These are phyloP conservation scores for Cladophialophora carrionii DNA, from an alignment of 2,329 filamentous ascomycete species.

Conservation along the genomic window DNA sequence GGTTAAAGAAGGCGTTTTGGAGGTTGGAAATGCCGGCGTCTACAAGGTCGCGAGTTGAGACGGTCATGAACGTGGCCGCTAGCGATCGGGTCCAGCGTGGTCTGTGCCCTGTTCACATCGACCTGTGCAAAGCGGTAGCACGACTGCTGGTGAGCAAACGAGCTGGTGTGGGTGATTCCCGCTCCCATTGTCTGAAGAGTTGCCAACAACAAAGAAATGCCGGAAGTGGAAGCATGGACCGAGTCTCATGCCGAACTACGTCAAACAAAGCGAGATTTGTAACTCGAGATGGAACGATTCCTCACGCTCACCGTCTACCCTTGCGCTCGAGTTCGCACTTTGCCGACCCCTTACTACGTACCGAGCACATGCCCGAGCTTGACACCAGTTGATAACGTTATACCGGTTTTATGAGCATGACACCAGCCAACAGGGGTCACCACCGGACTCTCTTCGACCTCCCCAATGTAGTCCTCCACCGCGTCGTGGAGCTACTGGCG, in stretches of 20 bases:
- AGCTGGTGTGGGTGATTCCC: neutral
- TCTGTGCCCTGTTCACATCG: neutral
- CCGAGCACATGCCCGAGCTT: neutral
- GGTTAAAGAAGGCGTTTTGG: slow-evolving; percentile 71
- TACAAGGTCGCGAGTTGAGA: slow-evolving; percentile 50
- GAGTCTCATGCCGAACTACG: neutral
- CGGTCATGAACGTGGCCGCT: neutral
- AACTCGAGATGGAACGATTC: neutral
- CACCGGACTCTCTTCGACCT: neutral
- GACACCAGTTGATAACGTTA: neutral
- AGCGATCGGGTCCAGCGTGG: neutral
- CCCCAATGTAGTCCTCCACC: neutral
- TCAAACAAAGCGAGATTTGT: neutral
- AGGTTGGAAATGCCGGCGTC: slow-evolving; percentile 67
- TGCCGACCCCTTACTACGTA: neutral
- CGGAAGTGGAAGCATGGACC: neutral
- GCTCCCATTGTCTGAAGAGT: neutral
- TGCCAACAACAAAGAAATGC: neutral
- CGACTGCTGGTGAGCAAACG: neutral
- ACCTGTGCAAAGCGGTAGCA: neutral
- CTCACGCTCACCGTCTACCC: neutral
- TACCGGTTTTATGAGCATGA: neutral
- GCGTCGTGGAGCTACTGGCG: neutral
- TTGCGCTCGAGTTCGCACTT: neutral
- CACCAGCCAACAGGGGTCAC: neutral